A percentile compares a stretch with the other conserved stretches of the same genome.
phyloP scores from a whole-genome alignment of 176 grass and related monocot species.

The Raddia guianensis region DNA sequence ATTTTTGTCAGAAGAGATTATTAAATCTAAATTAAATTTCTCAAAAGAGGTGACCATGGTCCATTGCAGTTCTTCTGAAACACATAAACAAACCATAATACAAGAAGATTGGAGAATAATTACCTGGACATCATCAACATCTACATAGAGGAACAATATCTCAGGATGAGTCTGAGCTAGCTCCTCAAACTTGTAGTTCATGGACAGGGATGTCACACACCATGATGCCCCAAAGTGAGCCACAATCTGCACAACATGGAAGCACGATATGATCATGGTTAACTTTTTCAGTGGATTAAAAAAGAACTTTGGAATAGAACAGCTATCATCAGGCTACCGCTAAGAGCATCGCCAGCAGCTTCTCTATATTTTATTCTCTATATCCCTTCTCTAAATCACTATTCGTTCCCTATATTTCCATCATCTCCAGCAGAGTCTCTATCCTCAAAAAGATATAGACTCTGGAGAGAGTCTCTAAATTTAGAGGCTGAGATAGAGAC shows the following conservation, averaged over 20 bases:
- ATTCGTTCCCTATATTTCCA: no score
- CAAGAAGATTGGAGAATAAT: background rate
- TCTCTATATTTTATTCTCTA: no score
- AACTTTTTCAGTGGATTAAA: background rate
- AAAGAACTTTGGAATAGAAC: background rate
- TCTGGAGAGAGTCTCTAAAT: no score
- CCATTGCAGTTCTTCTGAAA: background rate
- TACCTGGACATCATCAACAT: slow-evolving; percentile 95
- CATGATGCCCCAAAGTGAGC: slow-evolving; percentile 90
- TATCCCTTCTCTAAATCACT: no score
- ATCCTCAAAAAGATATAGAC: no score
- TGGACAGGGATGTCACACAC: slow-evolving; percentile 91
- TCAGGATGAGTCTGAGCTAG: slow-evolving; percentile 72
- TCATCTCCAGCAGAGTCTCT: no score
- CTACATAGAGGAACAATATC: slow-evolving; percentile 71
- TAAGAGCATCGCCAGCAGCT: no score
- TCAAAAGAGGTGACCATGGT: background rate
- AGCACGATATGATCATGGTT: background rate
- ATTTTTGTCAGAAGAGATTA: background rate
- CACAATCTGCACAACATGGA: slow-evolving; percentile 52
- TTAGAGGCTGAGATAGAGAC: no score
- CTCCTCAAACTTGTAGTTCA: slow-evolving; percentile 94
- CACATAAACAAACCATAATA: background rate
- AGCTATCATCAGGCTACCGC: background rate
- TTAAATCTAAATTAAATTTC: background rate